A percentile compares a stretch with the other conserved stretches of the same genome.
These are phyloP conservation scores for Larix kaempferi DNA, from an alignment of 75 land plant genomes.

Conservation along the genomic window DNA sequence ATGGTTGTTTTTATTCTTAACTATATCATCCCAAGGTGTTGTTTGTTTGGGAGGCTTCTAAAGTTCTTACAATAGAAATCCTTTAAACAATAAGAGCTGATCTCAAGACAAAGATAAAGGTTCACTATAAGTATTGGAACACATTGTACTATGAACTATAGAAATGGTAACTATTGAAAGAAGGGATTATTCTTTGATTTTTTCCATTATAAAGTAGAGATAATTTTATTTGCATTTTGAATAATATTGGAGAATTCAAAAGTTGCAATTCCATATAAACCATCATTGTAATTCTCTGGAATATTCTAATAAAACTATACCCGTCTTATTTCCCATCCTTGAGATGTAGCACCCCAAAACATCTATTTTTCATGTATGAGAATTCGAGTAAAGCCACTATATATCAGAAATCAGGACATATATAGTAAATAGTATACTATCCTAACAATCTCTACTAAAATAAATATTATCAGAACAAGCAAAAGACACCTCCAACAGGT, in stretches of 20 bases:
- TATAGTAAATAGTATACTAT: no score
- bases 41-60: background rate
- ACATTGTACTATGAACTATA: background rate
- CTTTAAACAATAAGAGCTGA: background rate
- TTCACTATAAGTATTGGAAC: background rate
- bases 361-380: background rate
- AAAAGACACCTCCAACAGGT: background rate
- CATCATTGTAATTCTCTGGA: background rate
- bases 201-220: background rate
- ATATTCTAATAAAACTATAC: background rate
- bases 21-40: background rate
- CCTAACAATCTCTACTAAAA: no score
- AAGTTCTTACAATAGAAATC: background rate
- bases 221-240: background rate
- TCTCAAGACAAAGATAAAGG: background rate
- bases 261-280: background rate
- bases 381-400: background rate
- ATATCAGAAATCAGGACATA: no score
- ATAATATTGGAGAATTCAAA: background rate
- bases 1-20: background rate
- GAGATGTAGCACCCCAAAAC: background rate
- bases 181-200: background rate
- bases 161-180: background rate
- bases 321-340: background rate
- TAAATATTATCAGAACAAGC: no score